Conservation (phyloP, 2,329 filamentous ascomycete species). For the Lecanicillium sp. region DNA sequence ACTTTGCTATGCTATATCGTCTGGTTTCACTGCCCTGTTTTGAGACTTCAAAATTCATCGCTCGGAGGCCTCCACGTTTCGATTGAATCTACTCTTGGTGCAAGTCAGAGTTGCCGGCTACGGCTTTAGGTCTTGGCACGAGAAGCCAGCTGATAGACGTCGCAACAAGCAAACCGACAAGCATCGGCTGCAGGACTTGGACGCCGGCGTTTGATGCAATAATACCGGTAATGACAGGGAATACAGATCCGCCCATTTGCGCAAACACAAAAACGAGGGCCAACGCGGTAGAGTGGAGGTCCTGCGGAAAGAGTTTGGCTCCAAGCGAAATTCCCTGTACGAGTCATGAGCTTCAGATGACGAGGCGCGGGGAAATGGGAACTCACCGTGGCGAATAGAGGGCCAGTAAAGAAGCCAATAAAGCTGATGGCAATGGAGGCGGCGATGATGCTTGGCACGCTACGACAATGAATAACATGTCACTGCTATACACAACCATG, state of each 20-base stretch:
- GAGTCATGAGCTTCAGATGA: accelerated
- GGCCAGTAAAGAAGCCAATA: constrained; percentile 52
- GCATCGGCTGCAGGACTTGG: constrained; percentile 44
- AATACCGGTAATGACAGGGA: constrained; percentile 50
- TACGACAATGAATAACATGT: constrained; percentile 18
- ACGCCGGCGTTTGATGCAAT: constrained; percentile 42
- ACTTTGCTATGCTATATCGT: no score
- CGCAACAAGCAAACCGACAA: constrained; percentile 40
- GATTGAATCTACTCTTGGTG: constrained; percentile 30
- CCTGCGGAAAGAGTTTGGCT: constrained; percentile 41
- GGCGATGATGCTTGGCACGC: constrained; percentile 38
- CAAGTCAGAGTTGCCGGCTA: constrained; percentile 23
- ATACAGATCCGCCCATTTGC: constrained; percentile 49
- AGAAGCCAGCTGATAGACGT: constrained; percentile 43
- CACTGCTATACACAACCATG: background rate
- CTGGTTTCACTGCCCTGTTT: no score
- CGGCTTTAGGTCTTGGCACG: constrained; percentile 31
- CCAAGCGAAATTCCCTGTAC: constrained; percentile 46
- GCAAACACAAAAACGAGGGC: constrained; percentile 51
- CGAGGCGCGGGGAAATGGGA: background rate
- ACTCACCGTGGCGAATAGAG: constrained; percentile 50
- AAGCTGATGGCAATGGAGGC: constrained; percentile 49
- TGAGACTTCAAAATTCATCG: no score
- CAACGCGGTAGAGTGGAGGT: constrained; percentile 31
- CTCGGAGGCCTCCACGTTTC: no score